Conservation (phyloP, 148 eudicot species). For the Spergularia bocconei region DNA sequence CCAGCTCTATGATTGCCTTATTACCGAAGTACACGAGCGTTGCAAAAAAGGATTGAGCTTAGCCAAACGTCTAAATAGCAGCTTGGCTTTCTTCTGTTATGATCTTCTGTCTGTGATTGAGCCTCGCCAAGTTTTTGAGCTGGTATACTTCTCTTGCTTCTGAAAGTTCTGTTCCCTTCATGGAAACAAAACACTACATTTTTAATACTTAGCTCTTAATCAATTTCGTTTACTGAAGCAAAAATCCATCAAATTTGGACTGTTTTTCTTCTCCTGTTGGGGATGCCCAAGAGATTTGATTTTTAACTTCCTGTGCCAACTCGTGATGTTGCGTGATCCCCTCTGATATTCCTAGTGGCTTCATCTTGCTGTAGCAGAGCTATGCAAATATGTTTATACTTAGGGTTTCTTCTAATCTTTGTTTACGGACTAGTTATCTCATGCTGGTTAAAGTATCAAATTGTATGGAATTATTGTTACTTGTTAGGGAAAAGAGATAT, state of each 20-base stretch:
- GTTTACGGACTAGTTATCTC: background rate
- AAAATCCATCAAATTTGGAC: background rate
- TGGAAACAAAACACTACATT: background rate
- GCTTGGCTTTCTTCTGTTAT: conserved; percentile 94
- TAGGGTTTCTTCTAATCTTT: background rate
- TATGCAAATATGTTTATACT: background rate
- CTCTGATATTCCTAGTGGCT: background rate
- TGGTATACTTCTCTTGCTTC: conserved; percentile 56
- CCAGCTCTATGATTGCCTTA: conserved; percentile 94
- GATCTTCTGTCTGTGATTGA: conserved; percentile 90
- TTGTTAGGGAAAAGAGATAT: background rate
- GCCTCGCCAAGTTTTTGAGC: conserved; percentile 98
- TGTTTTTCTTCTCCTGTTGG: no score
- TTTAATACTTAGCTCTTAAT: background rate
- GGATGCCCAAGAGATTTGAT: no score
- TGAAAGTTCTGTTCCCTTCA: background rate
- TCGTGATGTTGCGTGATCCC: background rate
- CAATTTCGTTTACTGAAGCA: background rate
- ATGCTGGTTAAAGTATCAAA: background rate
- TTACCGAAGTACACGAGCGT: conserved; percentile 99
- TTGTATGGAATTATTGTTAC: background rate
- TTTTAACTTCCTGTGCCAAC: no score
- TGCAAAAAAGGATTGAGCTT: conserved; percentile 93
- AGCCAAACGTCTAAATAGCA: conserved; percentile 91
- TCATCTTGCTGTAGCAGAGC: background rate